These are phyloP conservation scores for Saccharomycopsis capsularis DNA, from an alignment of 805 yeast genomes.

Conservation along the genomic window DNA sequence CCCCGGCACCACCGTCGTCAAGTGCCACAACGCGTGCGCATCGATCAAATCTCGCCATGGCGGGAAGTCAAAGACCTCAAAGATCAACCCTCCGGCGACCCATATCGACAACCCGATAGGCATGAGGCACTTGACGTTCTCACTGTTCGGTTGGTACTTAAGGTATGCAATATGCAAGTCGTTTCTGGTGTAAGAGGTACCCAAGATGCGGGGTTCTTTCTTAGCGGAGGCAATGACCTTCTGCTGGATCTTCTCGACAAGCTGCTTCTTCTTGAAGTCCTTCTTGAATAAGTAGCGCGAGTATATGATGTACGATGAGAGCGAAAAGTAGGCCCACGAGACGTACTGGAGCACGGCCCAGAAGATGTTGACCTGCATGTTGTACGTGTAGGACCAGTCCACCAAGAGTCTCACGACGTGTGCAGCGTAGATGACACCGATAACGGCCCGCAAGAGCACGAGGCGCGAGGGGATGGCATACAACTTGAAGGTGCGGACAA, in stretches of 20 bases:
- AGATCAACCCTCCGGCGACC: constrained; percentile 70
- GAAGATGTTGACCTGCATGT: constrained; percentile 81
- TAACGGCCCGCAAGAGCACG: constrained; percentile 32
- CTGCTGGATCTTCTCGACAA: constrained; percentile 9
- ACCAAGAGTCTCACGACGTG: constrained; percentile 62
- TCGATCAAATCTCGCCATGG: constrained; percentile 65
- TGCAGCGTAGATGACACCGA: constrained; percentile 44
- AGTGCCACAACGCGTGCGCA: constrained; percentile 94
- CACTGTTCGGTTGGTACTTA: constrained; percentile 19
- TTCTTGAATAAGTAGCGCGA: constrained; percentile 15
- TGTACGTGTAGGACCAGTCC: constrained; percentile 88
- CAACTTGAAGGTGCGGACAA: constrained; percentile 52
- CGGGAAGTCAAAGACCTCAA: constrained; percentile 86
- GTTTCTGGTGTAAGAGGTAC: neutral
- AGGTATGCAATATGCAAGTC: constrained; percentile 10
- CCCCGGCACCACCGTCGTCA: constrained; percentile 72
- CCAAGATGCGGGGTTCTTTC: too few species aligned
- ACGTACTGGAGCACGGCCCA: constrained; percentile 73
- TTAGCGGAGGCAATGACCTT: neutral
- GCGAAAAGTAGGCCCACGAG: constrained; percentile 38
- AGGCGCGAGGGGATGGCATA: constrained; percentile 36
- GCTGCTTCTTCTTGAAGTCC: constrained; percentile 18
- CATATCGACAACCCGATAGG: constrained; percentile 41
- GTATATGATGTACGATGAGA: constrained; percentile 27
- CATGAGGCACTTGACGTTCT: constrained; percentile 20